Conservation (phyloP, 257 asterid genomes). For the Catharanthus roseus region DNA sequence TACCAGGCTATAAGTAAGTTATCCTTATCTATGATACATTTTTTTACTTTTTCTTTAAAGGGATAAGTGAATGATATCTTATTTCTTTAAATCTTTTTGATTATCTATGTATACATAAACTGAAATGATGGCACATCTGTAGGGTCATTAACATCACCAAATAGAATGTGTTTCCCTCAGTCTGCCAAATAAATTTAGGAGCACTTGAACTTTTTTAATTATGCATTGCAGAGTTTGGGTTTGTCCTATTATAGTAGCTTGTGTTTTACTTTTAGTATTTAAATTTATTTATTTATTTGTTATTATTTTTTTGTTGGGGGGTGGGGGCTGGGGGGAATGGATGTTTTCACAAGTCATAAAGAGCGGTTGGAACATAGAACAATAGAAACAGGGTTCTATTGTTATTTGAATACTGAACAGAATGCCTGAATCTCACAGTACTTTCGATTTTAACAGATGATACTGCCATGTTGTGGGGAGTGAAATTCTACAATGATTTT, state of each 20-base stretch:
- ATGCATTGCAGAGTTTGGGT: neutral
- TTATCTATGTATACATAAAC: neutral
- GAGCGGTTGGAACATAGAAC: no score
- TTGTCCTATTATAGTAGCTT: no score
- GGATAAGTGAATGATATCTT: slow-evolving; percentile 2
- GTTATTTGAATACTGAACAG: neutral
- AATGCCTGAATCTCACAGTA: neutral
- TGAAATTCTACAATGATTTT: slow-evolving; percentile 71
- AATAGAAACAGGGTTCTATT: neutral
- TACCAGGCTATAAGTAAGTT: slow-evolving; percentile 69
- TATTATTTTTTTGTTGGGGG: neutral
- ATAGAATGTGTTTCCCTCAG: neutral
- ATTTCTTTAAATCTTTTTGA: neutral
- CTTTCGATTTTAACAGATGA: slow-evolving; percentile 46
- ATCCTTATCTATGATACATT: neutral
- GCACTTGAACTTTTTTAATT: neutral
- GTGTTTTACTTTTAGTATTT: no score
- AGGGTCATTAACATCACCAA: neutral
- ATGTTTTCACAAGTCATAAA: neutral
- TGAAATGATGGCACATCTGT: neutral
- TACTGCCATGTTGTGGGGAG: slow-evolving; percentile 80
- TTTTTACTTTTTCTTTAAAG: no score
- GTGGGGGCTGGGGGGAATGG: neutral
- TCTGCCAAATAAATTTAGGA: neutral
- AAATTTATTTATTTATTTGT: no score